These are phyloP conservation scores for Yamadazyma olivae DNA, from an alignment of 805 yeast species.

Conservation along the genomic window DNA sequence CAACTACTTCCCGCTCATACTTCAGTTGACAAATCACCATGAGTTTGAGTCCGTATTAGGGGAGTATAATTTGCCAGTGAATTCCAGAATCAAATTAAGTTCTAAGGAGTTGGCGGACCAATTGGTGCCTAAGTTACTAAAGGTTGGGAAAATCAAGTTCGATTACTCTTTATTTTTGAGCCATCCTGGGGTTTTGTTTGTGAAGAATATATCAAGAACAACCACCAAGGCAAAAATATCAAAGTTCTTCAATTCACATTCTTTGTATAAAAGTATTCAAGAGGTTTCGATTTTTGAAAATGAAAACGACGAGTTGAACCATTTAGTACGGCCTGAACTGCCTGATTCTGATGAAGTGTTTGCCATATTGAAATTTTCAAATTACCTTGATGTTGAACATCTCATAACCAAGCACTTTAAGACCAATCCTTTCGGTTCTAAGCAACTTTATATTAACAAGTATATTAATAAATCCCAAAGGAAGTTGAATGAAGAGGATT, in stretches of 20 bases:
- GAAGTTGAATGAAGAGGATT: conserved; percentile 19
- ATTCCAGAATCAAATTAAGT: conserved; percentile 1
- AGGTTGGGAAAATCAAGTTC: conserved; percentile 11
- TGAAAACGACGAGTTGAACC: neutral
- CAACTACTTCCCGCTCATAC: conserved; percentile 8
- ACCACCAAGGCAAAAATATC: conserved; percentile 31
- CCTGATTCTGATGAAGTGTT: conserved; percentile 14
- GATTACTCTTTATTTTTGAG: conserved; percentile 34
- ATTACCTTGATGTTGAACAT: conserved; percentile 31
- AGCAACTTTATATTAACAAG: conserved; percentile 52
- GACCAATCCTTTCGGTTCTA: conserved; percentile 23
- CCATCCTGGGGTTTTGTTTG: conserved; percentile 59
- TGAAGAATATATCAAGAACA: conserved; percentile 42
- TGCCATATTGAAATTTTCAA: conserved; percentile 31
- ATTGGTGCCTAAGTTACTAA: conserved; percentile 12
- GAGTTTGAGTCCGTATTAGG: neutral
- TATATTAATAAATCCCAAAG: conserved; percentile 67
- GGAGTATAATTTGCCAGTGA: neutral
- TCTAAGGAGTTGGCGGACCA: conserved; percentile 8
- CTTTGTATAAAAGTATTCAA: conserved; percentile 16
- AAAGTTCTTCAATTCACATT: conserved; percentile 17
- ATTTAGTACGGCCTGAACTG: no score
- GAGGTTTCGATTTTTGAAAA: conserved; percentile 21
- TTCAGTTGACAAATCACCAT: neutral
- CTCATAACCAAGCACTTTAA: conserved; percentile 18